phyloP scores from a whole-genome alignment of 805 yeast species.

The Scheffersomyces lignosus region DNA sequence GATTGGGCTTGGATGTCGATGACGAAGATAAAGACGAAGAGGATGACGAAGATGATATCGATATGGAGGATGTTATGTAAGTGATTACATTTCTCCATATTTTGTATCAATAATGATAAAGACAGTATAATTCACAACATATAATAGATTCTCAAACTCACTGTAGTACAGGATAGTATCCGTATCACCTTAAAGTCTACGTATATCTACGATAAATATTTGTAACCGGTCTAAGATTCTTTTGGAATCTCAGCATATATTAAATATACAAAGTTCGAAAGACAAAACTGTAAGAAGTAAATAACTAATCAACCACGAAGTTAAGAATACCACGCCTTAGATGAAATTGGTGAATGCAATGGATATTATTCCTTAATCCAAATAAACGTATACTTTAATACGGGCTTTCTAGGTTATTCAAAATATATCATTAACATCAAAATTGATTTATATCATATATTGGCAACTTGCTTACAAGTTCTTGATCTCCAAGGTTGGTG shows the following conservation, averaged over 20 bases:
- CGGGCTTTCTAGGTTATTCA: no score
- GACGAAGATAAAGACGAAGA: slow-evolving; percentile 42
- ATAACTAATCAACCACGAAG: no score
- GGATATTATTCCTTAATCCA: no score
- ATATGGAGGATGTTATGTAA: slow-evolving; percentile 69
- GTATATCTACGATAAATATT: no score
- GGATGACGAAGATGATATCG: slow-evolving; percentile 67
- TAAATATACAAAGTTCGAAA: slow-evolving; percentile 10
- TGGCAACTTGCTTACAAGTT: slow-evolving; percentile 34
- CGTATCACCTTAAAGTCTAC: no score
- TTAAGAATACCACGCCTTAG: no score
- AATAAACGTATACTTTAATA: no score
- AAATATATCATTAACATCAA: slow-evolving; percentile 3
- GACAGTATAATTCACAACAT: background rate
- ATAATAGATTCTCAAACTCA: background rate
- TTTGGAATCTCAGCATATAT: slow-evolving; percentile 5
- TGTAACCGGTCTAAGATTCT: background rate
- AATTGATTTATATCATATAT: background rate
- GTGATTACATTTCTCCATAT: slow-evolving; percentile 1
- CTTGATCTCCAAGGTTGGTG: slow-evolving; percentile 83
- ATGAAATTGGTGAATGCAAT: no score
- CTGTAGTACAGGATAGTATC: no score
- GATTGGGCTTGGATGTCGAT: slow-evolving; percentile 51
- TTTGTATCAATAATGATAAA: background rate
- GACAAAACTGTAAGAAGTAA: slow-evolving; percentile 3